Evolutionary conservation across 2,329 filamentous ascomycete genomes (phyloP).

Genomic region (Ophiostoma himal-ulmi): DNA sequence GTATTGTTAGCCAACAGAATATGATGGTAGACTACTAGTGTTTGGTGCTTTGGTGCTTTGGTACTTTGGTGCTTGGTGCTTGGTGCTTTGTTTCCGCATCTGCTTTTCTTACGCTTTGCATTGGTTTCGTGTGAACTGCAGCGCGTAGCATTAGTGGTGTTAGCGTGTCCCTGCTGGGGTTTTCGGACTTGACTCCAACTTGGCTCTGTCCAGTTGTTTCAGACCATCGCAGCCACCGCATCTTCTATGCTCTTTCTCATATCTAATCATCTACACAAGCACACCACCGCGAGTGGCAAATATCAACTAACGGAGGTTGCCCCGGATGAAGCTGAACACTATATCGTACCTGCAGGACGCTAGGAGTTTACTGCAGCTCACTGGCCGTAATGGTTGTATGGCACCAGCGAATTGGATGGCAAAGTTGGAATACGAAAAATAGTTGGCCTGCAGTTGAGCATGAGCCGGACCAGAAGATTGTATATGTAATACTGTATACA

Average conservation of each 20-base stretch:
- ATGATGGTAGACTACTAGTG: neutral
- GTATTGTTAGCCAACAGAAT: neutral
- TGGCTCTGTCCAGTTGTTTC: conserved; percentile 4
- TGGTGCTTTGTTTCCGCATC: neutral
- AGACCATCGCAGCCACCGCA: neutral
- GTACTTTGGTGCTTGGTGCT: neutral
- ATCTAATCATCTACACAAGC: neutral
- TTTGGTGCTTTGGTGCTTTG: neutral
- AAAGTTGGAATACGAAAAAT: neutral
- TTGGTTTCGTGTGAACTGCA: neutral
- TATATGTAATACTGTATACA: neutral
- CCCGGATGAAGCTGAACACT: neutral
- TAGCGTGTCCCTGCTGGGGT: neutral
- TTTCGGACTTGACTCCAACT: neutral
- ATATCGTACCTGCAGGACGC: conserved; percentile 11
- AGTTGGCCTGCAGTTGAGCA: neutral
- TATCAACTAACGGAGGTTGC: neutral
- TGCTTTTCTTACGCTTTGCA: neutral
- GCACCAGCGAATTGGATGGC: neutral
- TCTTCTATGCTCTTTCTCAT: neutral
- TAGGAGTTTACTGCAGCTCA: conserved; percentile 3
- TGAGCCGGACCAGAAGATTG: neutral
- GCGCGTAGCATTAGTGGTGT: neutral
- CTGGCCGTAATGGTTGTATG: neutral
- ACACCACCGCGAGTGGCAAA: conserved; percentile 5